Conservation (phyloP, 257 asterid species). For the Gentiana dahurica region DNA sequence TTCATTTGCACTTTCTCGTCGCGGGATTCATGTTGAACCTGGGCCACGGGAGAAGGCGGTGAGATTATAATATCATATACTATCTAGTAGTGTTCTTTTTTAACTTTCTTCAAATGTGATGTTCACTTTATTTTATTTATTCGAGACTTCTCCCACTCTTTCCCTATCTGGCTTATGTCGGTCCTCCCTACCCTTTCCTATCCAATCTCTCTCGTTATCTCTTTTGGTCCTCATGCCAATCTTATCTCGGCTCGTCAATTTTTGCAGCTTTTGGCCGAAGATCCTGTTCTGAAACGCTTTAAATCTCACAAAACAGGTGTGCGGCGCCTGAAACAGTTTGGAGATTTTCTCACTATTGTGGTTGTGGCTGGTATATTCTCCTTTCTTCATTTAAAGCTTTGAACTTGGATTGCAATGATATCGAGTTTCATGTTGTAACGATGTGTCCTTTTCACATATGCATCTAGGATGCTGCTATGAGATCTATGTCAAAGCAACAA, state of each 20-base stretch:
- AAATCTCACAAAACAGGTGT: slow-evolving; percentile 58
- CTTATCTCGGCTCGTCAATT: slow-evolving; percentile 7
- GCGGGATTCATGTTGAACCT: slow-evolving; percentile 68
- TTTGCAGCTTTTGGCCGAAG: slow-evolving; percentile 64
- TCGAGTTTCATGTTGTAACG: slow-evolving; percentile 2
- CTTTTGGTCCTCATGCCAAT: slow-evolving; percentile 5
- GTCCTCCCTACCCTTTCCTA: neutral
- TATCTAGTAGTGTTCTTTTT: too few relatives aligned
- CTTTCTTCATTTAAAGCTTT: slow-evolving; percentile 4
- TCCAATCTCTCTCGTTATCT: neutral
- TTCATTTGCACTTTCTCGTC: slow-evolving; percentile 31
- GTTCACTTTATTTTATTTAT: too few relatives aligned
- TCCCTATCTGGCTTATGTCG: too few relatives aligned
- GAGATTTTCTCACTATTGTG: slow-evolving; percentile 57
- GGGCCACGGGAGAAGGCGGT: slow-evolving; percentile 94
- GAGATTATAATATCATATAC: slow-evolving; percentile 15
- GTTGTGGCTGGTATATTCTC: slow-evolving; percentile 61
- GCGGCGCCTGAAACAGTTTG: slow-evolving; percentile 42
- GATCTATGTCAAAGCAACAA: slow-evolving; percentile 40
- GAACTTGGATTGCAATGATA: too few relatives aligned
- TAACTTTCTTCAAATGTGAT: too few relatives aligned
- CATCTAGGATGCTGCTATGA: slow-evolving; percentile 53
- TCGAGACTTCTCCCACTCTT: too few relatives aligned
- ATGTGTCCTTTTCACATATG: slow-evolving; percentile 4
- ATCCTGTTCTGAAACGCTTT: slow-evolving; percentile 55